These are phyloP conservation scores for Microascus cirrosus DNA, from an alignment of 2,329 filamentous ascomycete species.

Conservation along the genomic window DNA sequence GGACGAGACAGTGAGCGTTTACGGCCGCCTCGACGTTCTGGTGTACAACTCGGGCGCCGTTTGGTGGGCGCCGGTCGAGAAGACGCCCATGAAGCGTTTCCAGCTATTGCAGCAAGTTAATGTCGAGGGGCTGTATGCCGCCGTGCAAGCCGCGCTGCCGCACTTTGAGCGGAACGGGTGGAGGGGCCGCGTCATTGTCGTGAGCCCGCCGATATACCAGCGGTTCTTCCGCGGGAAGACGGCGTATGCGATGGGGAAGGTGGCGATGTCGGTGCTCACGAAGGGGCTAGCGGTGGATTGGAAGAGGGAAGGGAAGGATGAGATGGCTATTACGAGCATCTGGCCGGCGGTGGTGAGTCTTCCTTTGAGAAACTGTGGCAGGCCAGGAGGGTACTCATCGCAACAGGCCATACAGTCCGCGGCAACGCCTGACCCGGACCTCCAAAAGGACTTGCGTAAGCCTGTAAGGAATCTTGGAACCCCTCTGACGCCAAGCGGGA, in stretches of 20 bases:
- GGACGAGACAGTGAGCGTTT: constrained; percentile 43
- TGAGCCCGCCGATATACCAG: constrained; percentile 76
- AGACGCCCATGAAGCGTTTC: constrained; percentile 67
- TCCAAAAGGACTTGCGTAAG: constrained; percentile 17
- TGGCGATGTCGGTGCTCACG: constrained; percentile 72
- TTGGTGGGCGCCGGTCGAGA: constrained; percentile 67
- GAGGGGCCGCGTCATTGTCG: constrained; percentile 59
- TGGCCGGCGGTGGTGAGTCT: constrained; percentile 65
- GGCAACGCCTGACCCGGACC: constrained; percentile 41
- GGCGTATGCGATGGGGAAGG: constrained; percentile 69
- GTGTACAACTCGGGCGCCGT: constrained; percentile 81
- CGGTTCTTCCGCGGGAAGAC: constrained; percentile 80
- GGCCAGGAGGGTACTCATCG: not conserved
- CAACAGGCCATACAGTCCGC: constrained; percentile 58
- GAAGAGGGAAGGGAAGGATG: constrained; percentile 46
- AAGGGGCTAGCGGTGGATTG: constrained; percentile 80
- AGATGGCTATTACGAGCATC: constrained; percentile 70
- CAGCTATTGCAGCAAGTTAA: constrained; percentile 69
- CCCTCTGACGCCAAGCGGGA: not conserved
- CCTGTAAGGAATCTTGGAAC: not conserved
- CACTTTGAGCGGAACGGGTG: constrained; percentile 37
- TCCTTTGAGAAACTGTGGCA: not conserved
- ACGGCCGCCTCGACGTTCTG: constrained; percentile 59
- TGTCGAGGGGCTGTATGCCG: constrained; percentile 63
- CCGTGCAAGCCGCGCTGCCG: constrained; percentile 57